phyloP scores from a whole-genome alignment of 2,329 filamentous ascomycete species.

The Penicillium sp. region DNA sequence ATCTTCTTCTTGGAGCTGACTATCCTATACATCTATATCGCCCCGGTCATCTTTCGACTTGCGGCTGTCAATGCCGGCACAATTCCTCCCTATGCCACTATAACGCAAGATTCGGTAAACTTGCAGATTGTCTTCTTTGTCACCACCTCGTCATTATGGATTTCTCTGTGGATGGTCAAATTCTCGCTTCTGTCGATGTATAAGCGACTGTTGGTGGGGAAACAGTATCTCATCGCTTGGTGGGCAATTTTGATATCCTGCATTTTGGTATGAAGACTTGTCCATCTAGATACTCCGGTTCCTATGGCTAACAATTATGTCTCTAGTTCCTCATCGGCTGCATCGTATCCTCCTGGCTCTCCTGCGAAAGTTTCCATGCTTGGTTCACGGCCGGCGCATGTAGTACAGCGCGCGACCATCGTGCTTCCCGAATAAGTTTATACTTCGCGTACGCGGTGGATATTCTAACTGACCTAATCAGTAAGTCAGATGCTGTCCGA shows the following conservation, averaged over 20 bases:
- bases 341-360: slow-evolving; percentile 40
- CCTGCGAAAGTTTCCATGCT: slow-evolving; percentile 39
- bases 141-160: slow-evolving; percentile 44
- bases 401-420: slow-evolving; percentile 30
- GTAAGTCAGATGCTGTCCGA: slow-evolving; percentile 19
- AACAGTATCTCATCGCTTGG: slow-evolving; percentile 36
- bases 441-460: slow-evolving; percentile 43
- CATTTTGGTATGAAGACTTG: not conserved
- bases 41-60: slow-evolving; percentile 38
- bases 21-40: slow-evolving; percentile 41
- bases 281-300: slow-evolving; percentile 15
- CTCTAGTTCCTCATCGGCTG: slow-evolving; percentile 41
- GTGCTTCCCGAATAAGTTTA: slow-evolving; percentile 37
- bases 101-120: slow-evolving; percentile 35
- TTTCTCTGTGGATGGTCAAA: slow-evolving; percentile 47
- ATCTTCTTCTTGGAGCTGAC: slow-evolving; percentile 34
- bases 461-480: slow-evolving; percentile 41
- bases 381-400: slow-evolving; percentile 40
- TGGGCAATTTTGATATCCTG: slow-evolving; percentile 42
- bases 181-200: slow-evolving; percentile 46
- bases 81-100: slow-evolving; percentile 7
- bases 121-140: slow-evolving; percentile 46
- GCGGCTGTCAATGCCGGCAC: slow-evolving; percentile 28
- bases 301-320: not conserved
- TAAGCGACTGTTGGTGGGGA: slow-evolving; percentile 39